phyloP scores from a whole-genome alignment of 257 asterid genomes.

The Solanum sitiens region DNA sequence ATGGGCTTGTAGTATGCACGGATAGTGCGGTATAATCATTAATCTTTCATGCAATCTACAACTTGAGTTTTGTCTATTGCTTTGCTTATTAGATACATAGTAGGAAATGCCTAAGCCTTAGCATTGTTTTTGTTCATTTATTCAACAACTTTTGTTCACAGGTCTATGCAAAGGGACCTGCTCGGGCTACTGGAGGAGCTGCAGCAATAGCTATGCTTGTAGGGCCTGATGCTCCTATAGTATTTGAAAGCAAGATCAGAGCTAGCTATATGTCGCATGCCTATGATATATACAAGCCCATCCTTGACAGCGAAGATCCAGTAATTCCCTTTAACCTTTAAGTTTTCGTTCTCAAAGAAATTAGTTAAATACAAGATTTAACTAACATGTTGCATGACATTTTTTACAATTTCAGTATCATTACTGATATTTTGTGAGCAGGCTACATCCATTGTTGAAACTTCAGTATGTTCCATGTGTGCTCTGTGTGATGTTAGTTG shows the following conservation, averaged over 20 bases:
- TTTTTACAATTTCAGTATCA: neutral
- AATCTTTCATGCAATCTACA: neutral
- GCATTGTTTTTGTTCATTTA: neutral
- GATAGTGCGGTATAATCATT: slow-evolving; percentile 76
- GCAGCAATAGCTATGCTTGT: slow-evolving; percentile 92
- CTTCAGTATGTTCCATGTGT: neutral
- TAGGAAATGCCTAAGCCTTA: neutral
- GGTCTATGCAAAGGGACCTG: slow-evolving; percentile 99
- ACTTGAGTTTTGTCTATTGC: too few species aligned
- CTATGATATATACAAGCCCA: slow-evolving; percentile 93
- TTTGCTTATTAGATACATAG: neutral
- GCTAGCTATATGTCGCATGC: slow-evolving; percentile 90
- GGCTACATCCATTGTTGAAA: neutral
- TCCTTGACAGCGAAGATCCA: slow-evolving; percentile 98
- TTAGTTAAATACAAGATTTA: neutral
- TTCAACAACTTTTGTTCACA: slow-evolving; percentile 16
- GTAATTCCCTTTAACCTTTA: slow-evolving; percentile 24
- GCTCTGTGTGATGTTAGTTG: neutral
- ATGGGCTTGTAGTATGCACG: slow-evolving; percentile 94
- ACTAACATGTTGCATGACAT: neutral
- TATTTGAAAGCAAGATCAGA: slow-evolving; percentile 87
- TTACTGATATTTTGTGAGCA: neutral
- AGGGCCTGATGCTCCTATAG: slow-evolving; percentile 95
- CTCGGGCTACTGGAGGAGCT: slow-evolving; percentile 98
- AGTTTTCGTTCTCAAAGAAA: neutral